Evolutionary conservation across 2,329 filamentous ascomycete genomes (phyloP), one percentile per base, ranked within the genome.

Genomic region (Bipolaris victoriae): DNA sequence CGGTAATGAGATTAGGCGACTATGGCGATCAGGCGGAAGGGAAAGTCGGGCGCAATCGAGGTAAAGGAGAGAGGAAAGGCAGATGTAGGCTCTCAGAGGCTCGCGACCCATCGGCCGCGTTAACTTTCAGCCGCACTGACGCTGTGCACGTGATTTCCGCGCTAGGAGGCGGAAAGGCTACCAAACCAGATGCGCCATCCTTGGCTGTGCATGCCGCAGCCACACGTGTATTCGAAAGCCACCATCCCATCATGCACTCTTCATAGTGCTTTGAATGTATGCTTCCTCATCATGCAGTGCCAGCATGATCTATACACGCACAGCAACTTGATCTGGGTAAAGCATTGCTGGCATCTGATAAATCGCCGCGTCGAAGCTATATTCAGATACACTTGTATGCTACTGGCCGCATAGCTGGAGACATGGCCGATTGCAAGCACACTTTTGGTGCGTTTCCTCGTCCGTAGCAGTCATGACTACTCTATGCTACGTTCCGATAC

Each of bases 61-160:
- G 64, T 57, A 54, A 61, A 64, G 56, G 63, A 59, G 60, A 56
- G 41, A 57, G 58, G 60, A 49, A 58, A 53, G 62, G 36, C 46
- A 60, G 64, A 63, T 35, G 58, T 58, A 60, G 55, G 48, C 57
- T 50, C 47, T 54, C 60, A 60, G 57, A 60, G 60, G 57, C 55
- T 60, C 60, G 60, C 60, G 57, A 55, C 24, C 50, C 47, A 55
- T 55, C 60, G 61, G 63, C 61, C 63, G 64, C 64, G 63, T 61
- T 63, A 56, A 67, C 62, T 57, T 64, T 61, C 60, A 46, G 55
- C 61, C 57, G 51, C 41, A 55, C 45, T 59, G 62, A 61, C 58
- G 57, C 57, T 37, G 39, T 6, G 56, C 55, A 61, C 62, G 57
- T 62, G 58, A 57, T 3, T 10, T 11, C 4, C 35, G 40, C 55